Percentiles rank a stretch among this genome's conserved stretches.
Conservation (phyloP, 2,329 filamentous ascomycete genomes). For the Sarocladiaceae sp. region DNA sequence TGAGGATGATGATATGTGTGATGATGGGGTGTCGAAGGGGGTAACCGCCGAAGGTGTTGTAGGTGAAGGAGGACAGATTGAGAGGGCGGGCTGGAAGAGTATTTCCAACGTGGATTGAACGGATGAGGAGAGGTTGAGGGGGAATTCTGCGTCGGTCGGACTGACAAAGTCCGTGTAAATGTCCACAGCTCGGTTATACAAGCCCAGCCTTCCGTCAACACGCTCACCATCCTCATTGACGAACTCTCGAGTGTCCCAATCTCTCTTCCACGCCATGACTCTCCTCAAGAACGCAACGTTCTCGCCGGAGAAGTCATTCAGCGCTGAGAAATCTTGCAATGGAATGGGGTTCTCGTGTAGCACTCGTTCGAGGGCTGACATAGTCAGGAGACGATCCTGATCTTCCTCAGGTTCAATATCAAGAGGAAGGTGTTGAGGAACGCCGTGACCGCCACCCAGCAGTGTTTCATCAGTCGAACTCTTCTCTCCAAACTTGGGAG, state of each 20-base stretch:
- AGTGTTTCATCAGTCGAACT: not conserved
- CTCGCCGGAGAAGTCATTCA: slow-evolving; percentile 53
- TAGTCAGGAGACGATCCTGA: slow-evolving; percentile 42
- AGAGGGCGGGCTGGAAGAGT: slow-evolving; percentile 45
- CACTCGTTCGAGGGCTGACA: slow-evolving; percentile 46
- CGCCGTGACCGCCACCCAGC: slow-evolving; percentile 18
- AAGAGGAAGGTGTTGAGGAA: slow-evolving; percentile 12
- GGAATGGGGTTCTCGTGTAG: slow-evolving; percentile 40
- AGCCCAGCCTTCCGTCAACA: not conserved
- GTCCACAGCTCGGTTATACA: slow-evolving; percentile 52
- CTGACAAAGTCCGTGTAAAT: slow-evolving; percentile 61
- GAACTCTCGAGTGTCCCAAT: not conserved
- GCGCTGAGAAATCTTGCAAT: slow-evolving; percentile 48
- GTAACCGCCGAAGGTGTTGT: slow-evolving; percentile 24
- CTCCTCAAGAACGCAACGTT: slow-evolving; percentile 52
- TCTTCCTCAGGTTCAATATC: slow-evolving; percentile 20
- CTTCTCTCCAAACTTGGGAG: slow-evolving; percentile 21
- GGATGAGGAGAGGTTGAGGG: slow-evolving; percentile 57
- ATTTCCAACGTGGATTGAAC: slow-evolving; percentile 47
- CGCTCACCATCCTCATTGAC: no score
- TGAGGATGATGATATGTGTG: not conserved
- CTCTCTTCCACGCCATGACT: slow-evolving; percentile 40
- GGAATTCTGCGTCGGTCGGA: slow-evolving; percentile 56
- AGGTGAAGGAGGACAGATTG: slow-evolving; percentile 31
- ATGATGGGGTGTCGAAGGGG: slow-evolving; percentile 35